A percentile compares a stretch with the other conserved stretches of the same genome.
These are phyloP conservation scores for Claviceps paspali DNA, from an alignment of 2,329 filamentous ascomycete species.

Conservation along the genomic window DNA sequence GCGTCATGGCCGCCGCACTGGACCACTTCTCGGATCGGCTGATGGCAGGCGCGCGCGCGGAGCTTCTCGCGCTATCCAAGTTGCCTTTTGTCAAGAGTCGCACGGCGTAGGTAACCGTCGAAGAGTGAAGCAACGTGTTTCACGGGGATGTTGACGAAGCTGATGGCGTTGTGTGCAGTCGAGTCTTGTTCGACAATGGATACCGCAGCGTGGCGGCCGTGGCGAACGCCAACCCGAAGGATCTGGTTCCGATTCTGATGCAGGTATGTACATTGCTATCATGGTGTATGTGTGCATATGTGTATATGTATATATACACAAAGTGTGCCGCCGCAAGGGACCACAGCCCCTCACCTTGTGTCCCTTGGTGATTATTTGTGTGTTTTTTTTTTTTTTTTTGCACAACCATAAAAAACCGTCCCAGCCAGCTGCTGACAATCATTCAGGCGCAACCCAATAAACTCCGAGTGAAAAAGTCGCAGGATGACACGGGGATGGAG, in stretches of 20 bases:
- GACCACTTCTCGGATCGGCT: conserved; percentile 64
- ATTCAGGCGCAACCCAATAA: conserved; percentile 51
- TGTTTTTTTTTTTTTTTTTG: no score
- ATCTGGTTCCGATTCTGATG: conserved; percentile 56
- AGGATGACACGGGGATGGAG: conserved; percentile 42
- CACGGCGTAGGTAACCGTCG: conserved; percentile 46
- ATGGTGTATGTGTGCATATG: no score
- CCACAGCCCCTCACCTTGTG: no score
- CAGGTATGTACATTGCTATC: no score
- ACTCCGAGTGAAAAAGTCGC: conserved; percentile 34
- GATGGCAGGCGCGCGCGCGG: conserved; percentile 54
- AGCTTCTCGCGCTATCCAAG: conserved; percentile 54
- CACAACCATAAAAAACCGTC: no score
- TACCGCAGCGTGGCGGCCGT: conserved; percentile 52
- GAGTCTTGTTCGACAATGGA: conserved; percentile 62
- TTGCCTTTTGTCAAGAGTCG: conserved; percentile 65
- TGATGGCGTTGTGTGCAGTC: conserved; percentile 12
- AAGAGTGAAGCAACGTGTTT: no score
- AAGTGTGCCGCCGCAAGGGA: no score
- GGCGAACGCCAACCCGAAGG: conserved; percentile 52
- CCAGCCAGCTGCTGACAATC: conserved; percentile 5
- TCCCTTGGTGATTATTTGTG: no score
- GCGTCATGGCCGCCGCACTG: conserved; percentile 53
- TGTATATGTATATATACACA: background rate
- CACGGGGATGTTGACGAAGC: no score